Base-by-base conservation (phyloP, 2,329 filamentous ascomycete genomes). In the Beauveria rudraprayagi region DNA sequence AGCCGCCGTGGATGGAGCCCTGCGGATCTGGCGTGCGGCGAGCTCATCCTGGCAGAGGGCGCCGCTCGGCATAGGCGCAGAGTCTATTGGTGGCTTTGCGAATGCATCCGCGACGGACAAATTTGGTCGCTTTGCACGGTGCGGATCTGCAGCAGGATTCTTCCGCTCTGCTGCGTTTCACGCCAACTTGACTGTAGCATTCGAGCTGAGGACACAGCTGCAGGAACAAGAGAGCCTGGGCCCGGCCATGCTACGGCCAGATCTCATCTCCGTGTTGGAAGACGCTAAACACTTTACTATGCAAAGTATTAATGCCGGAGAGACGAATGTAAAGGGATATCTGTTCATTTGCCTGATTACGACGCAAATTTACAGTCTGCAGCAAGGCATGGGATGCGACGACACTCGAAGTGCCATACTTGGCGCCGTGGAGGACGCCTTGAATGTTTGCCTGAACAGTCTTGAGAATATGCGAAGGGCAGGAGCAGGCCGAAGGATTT, bases 311-410 rank as follows among this genome's bases (percentile, higher is more conserved):
- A 65, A 75, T 53, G 73, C 72, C 0, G 82, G 80, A 1, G 81
- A 84, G 68, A 83, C 80, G 0, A 85, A 84, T 57, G 70, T 80
- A 19, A 85, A 84, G 64, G 78, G 79, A 0, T 78, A 78, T 43
- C 47, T 85, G 19, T 72, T 83, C 6, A 28, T 54, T 7, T 43
- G 52, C 10, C 43, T 54, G 52, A 41, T 54, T 5, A 28, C 14
- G 62, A 11, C 22, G 7, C 52, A 54, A 17, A 54, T 54, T 11
- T 17, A 54, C 3, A 54, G 52, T 5, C 16, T 54, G 16, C 52
- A 54, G 14, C 52, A 43, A 16, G 52, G 52, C 3, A 11, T 43
- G 52, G 11, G 7, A 2, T 7, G 8, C 19, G 37, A 54, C 1
- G 34, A 28, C 3, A 24, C 43, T 24, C 34, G 52, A 3, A 5